Evolutionary conservation across 805 yeast genomes (phyloP).

Genomic region (Blastobotrys americana): DNA sequence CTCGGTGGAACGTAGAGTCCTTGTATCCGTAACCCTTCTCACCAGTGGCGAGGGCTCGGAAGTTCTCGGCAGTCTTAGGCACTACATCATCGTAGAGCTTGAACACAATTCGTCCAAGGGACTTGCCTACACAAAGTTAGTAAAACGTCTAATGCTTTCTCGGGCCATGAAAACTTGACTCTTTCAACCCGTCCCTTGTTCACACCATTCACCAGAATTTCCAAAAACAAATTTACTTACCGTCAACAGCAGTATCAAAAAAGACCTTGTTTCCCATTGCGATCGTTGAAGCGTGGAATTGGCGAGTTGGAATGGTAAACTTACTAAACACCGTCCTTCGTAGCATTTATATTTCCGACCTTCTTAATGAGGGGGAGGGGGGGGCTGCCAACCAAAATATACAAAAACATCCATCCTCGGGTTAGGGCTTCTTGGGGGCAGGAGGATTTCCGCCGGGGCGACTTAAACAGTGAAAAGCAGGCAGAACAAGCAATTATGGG

Average conservation of each 20-base stretch:
- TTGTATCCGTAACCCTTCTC: slow-evolving; percentile 92
- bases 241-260: slow-evolving; percentile 78
- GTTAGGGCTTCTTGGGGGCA: too few relatives aligned
- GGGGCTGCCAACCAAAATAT: slow-evolving; percentile 1
- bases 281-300: slow-evolving; percentile 13
- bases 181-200: neutral
- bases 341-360: slow-evolving; percentile 10
- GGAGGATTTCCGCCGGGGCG: too few relatives aligned
- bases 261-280: slow-evolving; percentile 45
- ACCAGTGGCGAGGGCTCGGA: slow-evolving; percentile 90
- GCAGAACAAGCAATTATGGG: neutral
- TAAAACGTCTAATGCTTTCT: neutral
- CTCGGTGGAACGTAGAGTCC: slow-evolving; percentile 89
- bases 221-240: too few relatives aligned
- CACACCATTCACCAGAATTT: too few relatives aligned
- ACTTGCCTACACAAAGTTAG: slow-evolving; percentile 37
- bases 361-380: too few relatives aligned
- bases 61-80: slow-evolving; percentile 94
- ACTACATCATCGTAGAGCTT: slow-evolving; percentile 82
- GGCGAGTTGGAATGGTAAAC: slow-evolving; percentile 3
- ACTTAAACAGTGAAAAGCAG: neutral
- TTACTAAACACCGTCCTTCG: slow-evolving; percentile 2
- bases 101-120: slow-evolving; percentile 80
- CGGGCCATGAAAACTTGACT: neutral
- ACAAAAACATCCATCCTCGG: too few relatives aligned